Percentiles rank a stretch among this genome's conserved stretches.
Evolutionary conservation across 495 filamentous ascomycete genomes (phyloP).

Genomic region (Beverwykella pulmonaria): DNA sequence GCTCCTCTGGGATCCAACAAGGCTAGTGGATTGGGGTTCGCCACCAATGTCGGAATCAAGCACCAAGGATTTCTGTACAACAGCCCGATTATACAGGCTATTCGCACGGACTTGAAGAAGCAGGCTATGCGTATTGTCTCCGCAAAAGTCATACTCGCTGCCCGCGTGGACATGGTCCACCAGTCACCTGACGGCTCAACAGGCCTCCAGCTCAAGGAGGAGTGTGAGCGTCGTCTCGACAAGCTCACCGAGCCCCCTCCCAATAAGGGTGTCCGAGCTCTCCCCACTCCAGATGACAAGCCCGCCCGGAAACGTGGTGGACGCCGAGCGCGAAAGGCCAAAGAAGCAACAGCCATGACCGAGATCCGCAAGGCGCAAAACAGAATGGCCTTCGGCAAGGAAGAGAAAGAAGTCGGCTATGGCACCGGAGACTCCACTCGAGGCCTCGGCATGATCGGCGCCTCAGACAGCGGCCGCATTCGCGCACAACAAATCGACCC

Average conservation of each 20-base stretch:
- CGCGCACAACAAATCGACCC: constrained; percentile 89
- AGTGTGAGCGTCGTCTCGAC: constrained; percentile 85
- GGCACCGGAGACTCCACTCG: constrained; percentile 82
- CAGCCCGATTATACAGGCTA: constrained; percentile 79
- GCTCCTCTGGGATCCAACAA: constrained; percentile 87
- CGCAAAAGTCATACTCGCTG: constrained; percentile 88
- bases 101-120: constrained; percentile 83
- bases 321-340: constrained; percentile 87
- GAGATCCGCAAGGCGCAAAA: constrained; percentile 96
- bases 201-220: constrained; percentile 79
- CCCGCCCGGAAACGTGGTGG: constrained; percentile 91
- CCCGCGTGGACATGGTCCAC: constrained; percentile 86
- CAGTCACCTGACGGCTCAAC: constrained; percentile 77
- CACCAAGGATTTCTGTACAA: constrained; percentile 95
- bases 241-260: constrained; percentile 93
- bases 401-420: constrained; percentile 93
- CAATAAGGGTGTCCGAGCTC: constrained; percentile 82
- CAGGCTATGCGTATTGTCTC: constrained; percentile 96
- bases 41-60: constrained; percentile 88
- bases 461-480: constrained; percentile 81
- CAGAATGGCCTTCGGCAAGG: constrained; percentile 92
- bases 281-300: constrained; percentile 95
- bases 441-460: constrained; percentile 93
- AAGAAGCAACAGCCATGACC: constrained; percentile 96
- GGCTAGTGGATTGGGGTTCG: constrained; percentile 78